These are phyloP conservation scores for Saccharum spontaneum DNA, from an alignment of 176 grass and related monocot genomes.

Conservation along the genomic window DNA sequence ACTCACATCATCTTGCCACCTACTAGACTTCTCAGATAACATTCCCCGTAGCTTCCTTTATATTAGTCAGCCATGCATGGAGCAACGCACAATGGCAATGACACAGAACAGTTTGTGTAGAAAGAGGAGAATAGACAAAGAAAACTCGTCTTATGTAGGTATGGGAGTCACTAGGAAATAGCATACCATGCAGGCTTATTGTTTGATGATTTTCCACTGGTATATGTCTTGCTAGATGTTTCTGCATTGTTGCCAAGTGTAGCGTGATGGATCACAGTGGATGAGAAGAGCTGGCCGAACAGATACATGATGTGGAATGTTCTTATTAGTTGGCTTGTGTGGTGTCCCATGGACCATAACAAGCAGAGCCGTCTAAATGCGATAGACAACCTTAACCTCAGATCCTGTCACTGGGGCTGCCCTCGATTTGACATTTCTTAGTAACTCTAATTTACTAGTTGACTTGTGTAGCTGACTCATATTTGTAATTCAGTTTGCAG, in stretches of 20 bases:
- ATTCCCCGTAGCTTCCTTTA: too few species aligned
- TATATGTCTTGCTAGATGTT: not conserved
- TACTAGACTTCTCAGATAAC: not conserved
- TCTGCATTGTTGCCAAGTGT: not conserved
- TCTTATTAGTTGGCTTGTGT: too few species aligned
- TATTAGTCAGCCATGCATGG: too few species aligned
- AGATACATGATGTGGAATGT: too few species aligned
- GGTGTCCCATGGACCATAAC: too few species aligned
- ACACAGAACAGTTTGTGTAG: too few species aligned
- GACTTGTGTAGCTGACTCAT: not conserved
- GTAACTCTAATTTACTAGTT: not conserved
- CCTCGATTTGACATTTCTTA: too few species aligned
- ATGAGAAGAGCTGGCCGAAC: not conserved
- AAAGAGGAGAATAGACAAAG: too few species aligned
- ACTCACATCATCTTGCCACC: too few species aligned
- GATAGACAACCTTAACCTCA: not conserved
- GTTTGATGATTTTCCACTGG: not conserved
- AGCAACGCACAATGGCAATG: too few species aligned
- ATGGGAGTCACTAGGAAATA: too few species aligned
- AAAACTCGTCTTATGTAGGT: too few species aligned
- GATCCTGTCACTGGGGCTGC: not conserved
- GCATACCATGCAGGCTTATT: not conserved
- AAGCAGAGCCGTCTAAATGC: not conserved
- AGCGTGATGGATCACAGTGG: not conserved
- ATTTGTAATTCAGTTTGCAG: not conserved